Evolutionary conservation across 1,284 basidiomycete genomes (phyloP), one percentile per base, ranked within the genome.

Genomic region (Moesziomyces antarcticus): DNA sequence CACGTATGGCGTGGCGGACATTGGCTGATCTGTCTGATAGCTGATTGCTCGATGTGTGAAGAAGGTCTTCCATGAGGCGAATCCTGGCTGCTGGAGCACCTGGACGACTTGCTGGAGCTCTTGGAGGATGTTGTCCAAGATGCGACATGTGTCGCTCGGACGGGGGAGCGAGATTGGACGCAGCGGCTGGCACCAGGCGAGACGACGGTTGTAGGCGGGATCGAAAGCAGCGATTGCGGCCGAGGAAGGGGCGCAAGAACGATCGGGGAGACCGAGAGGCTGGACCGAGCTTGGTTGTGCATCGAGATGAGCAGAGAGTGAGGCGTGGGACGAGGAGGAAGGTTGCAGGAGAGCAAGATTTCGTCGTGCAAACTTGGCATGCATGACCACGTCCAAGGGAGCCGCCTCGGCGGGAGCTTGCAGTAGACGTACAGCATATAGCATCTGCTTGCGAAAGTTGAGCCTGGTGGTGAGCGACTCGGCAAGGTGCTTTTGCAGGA

Each of bases 141-240:
- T 84, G 18, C 86, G 75, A 89, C 90, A 92, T 0, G 87, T 88
- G 4, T 87, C 82, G 14, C 86, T 82, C 46, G 87, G 85, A 1
- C 86, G 73, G 0, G 89, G 89, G 0, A 91, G 79, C 5, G 86
- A 82, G 18, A 92, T 85, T 3, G 89, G 85, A 16, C 90, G 88
- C 8, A 92, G 88, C 0, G 93, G 93, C 80, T 92, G 90, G 65
- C 88, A 89, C 41, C 90, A 90, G 25, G 90, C 89, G 0, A 94
- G 86, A 49, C 88, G 87, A 7, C 92, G 89, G 3, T 88, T 88
- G 50, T 93, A 89, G 43, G 88, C 86, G 5, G 91, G 88, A 79
- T 92, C 92, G 60, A 94, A 91, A 0, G 89, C 88, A 0, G 87
- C 84, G 25, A 80, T 83, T 0, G 89, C 89, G 0, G 87, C 85